phyloP scores from a whole-genome alignment of 768 basidiomycete species.

The Clitopilus hobsonii region DNA sequence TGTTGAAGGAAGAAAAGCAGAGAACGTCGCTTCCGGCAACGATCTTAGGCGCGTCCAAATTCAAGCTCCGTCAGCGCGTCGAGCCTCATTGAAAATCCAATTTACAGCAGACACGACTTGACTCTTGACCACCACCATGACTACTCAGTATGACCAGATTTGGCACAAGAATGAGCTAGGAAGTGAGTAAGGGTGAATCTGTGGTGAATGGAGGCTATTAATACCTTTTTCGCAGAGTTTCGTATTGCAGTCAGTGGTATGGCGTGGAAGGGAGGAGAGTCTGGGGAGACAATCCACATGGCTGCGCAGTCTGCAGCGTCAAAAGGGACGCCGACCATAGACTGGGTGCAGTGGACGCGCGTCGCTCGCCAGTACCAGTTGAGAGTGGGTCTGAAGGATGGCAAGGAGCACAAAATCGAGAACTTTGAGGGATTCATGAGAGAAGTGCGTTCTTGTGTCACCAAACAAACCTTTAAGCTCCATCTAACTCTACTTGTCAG shows the following conservation, averaged over 20 bases:
- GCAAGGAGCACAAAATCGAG: conserved; percentile 59
- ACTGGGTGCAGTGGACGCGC: conserved; percentile 87
- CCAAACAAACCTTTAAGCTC: neutral
- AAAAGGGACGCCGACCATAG: conserved; percentile 50
- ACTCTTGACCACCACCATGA: conserved; percentile 32
- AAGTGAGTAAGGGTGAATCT: conserved; percentile 52
- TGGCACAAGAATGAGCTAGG: conserved; percentile 78
- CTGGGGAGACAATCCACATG: conserved; percentile 58
- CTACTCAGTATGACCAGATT: conserved; percentile 84
- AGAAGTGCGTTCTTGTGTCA: conserved; percentile 54
- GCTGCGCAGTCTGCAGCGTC: conserved; percentile 25
- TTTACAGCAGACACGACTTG: neutral
- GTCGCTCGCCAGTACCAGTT: conserved; percentile 93
- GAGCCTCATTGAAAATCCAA: conserved; percentile 9
- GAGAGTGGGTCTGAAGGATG: conserved; percentile 55
- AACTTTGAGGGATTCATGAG: conserved; percentile 93
- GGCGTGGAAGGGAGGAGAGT: conserved; percentile 87
- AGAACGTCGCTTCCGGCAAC: conserved; percentile 5
- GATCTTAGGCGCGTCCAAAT: conserved; percentile 27
- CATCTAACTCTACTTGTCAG: conserved; percentile 75
- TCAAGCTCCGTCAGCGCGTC: conserved; percentile 45
- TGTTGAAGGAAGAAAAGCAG: conserved; percentile 7
- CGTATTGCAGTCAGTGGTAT: conserved; percentile 88
- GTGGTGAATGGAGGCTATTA: conserved; percentile 5
- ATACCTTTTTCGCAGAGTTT: conserved; percentile 50